Percentiles rank a stretch among this genome's conserved stretches.
Evolutionary conservation across 106 monocot genomes (phyloP).

Genomic region (Dendrobium chrysotoxum): DNA sequence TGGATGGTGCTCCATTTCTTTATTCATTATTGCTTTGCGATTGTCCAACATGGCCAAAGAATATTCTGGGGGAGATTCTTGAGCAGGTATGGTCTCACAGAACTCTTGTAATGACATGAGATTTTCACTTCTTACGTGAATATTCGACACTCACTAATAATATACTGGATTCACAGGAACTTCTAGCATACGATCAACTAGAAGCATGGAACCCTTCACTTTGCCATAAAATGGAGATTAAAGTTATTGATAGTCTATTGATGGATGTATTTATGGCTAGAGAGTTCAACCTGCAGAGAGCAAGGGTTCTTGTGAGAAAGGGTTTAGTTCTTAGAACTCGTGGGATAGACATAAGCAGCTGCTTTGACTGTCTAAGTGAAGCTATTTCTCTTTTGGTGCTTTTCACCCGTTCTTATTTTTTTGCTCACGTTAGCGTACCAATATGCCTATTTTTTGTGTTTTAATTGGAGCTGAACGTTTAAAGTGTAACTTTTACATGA

Average conservation of each 20-base stretch:
- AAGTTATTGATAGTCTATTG: constrained; percentile 58
- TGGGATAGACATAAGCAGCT: constrained; percentile 49
- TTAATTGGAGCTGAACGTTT: not conserved
- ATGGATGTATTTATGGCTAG: constrained; percentile 38
- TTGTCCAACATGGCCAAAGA: constrained; percentile 23
- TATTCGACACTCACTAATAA: not conserved
- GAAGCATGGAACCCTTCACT: constrained; percentile 29
- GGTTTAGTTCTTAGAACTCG: constrained; percentile 43
- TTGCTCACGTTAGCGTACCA: constrained; percentile 5
- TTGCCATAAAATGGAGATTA: constrained; percentile 42
- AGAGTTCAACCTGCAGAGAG: constrained; percentile 43
- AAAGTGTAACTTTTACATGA: not conserved
- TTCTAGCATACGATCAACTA: constrained; percentile 53
- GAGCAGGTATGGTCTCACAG: constrained; percentile 52
- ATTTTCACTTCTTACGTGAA: not conserved
- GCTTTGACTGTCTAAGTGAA: constrained; percentile 52
- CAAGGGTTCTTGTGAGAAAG: constrained; percentile 55
- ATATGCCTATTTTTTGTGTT: not conserved
- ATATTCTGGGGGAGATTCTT: constrained; percentile 41
- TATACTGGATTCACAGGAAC: constrained; percentile 38
- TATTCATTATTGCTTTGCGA: constrained; percentile 29
- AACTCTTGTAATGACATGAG: not conserved
- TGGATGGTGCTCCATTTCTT: constrained; percentile 47
- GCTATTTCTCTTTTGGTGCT: constrained; percentile 72
- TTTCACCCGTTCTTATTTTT: constrained; percentile 2